These are phyloP conservation scores for Sporothrix phasma DNA, from an alignment of 2,329 filamentous ascomycete genomes.

Conservation along the genomic window DNA sequence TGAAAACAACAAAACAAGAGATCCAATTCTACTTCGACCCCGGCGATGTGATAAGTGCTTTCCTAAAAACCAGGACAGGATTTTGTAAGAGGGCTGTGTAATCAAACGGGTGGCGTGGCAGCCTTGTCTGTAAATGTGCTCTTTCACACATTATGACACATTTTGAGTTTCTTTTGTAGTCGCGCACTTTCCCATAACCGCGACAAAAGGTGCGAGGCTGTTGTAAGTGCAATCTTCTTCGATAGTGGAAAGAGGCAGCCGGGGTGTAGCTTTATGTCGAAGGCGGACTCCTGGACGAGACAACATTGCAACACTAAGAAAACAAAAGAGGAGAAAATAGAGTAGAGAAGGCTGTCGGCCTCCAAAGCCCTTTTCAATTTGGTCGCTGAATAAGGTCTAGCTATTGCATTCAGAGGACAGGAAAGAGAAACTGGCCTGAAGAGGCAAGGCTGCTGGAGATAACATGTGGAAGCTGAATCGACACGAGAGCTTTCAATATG, in stretches of 20 bases:
- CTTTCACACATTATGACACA: not conserved
- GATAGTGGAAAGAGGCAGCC: not conserved
- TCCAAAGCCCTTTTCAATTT: not conserved
- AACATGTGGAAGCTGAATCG: not conserved
- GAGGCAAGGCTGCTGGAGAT: not conserved
- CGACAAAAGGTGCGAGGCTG: constrained; percentile 4
- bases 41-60: constrained; percentile 1
- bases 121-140: not conserved
- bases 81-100: not conserved
- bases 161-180: not conserved
- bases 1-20: too few species aligned
- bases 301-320: not conserved
- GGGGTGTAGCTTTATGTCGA: not conserved
- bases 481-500: not conserved
- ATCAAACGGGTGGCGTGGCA: not conserved
- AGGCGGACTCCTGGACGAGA: not conserved
- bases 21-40: too few species aligned
- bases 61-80: not conserved
- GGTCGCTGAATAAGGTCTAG: not conserved
- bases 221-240: not conserved
- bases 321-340: not conserved
- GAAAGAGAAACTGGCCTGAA: too few species aligned
- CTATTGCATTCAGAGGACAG: too few species aligned
- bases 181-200: not conserved
- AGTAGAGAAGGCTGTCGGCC: not conserved